Conservation (phyloP, 2,329 filamentous ascomycete species). For the Claviceps sp. region DNA sequence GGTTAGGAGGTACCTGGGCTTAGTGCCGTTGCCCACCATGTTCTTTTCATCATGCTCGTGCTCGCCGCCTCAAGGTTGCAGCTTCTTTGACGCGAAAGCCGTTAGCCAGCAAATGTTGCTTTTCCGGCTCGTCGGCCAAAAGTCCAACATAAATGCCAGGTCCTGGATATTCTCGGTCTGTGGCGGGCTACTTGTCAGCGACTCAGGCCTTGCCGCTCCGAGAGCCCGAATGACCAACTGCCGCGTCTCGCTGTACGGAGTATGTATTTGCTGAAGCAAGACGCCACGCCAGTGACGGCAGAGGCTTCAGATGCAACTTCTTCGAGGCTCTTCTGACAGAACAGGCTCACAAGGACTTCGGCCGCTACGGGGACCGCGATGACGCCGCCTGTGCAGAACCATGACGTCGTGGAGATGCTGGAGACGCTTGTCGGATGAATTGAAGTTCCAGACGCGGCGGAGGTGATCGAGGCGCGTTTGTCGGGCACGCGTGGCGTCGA, state of each 20-base stretch:
- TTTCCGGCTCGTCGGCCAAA: slow-evolving; percentile 3
- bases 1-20: no score
- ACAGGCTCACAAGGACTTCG: slow-evolving; percentile 24
- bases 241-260: slow-evolving; percentile 21
- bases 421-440: slow-evolving; percentile 28
- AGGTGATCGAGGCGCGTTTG: slow-evolving; percentile 17
- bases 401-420: slow-evolving; percentile 15
- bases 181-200: slow-evolving; percentile 3
- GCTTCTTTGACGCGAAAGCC: not conserved
- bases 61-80: not conserved
- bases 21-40: no score
- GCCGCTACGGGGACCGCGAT: slow-evolving; percentile 21
- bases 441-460: slow-evolving; percentile 25
- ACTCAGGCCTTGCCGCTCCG: slow-evolving; percentile 18
- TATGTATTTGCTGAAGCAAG: no score
- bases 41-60: no score
- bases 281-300: slow-evolving; percentile 24
- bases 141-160: not conserved
- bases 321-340: slow-evolving; percentile 26
- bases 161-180: not conserved
- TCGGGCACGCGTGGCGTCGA: slow-evolving; percentile 17
- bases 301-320: slow-evolving; percentile 22
- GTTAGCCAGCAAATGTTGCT: slow-evolving; percentile 5
- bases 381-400: not conserved
- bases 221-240: slow-evolving; percentile 25